These are phyloP conservation scores for Blumeriella jaapii DNA, from an alignment of 2,329 filamentous ascomycete species.

Conservation along the genomic window DNA sequence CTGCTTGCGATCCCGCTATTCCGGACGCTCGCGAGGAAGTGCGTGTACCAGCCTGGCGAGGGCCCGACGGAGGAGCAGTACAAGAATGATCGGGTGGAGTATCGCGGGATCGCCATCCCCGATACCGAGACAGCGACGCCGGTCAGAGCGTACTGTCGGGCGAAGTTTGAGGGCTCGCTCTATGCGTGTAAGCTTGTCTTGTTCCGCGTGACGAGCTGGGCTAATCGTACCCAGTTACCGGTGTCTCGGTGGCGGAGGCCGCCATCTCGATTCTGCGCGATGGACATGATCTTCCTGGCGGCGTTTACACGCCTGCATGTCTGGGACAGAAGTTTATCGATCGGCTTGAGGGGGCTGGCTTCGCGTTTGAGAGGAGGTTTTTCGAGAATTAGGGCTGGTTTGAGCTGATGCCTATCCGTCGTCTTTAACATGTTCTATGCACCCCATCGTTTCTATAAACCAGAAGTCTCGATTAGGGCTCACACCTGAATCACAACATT, in stretches of 20 bases:
- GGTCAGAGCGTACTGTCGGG: constrained; percentile 37
- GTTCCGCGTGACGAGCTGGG: neutral
- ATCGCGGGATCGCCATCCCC: constrained; percentile 50
- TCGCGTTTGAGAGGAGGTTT: constrained; percentile 48
- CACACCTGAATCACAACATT: too few relatives aligned
- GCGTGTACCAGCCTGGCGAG: constrained; percentile 42
- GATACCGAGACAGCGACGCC: constrained; percentile 34
- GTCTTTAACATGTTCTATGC: too few relatives aligned
- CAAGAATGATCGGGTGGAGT: constrained; percentile 49
- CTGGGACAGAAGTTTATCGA: constrained; percentile 58
- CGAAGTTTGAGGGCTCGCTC: constrained; percentile 46
- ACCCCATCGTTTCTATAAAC: too few relatives aligned
- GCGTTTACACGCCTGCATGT: constrained; percentile 60
- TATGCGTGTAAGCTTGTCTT: constrained; percentile 45
- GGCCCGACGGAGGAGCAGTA: constrained; percentile 41
- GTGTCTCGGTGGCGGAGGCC: constrained; percentile 48
- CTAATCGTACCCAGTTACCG: constrained; percentile 43
- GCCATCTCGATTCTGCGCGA: constrained; percentile 55
- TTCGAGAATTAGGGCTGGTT: constrained; percentile 26
- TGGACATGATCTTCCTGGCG: constrained; percentile 46
- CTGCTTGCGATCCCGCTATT: constrained; percentile 29
- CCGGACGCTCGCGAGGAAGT: constrained; percentile 33
- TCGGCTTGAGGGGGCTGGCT: constrained; percentile 46
- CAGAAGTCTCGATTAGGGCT: too few relatives aligned
- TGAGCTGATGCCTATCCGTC: too few relatives aligned